These are phyloP conservation scores for Zalaria sp. DNA, from an alignment of 2,329 filamentous ascomycete genomes.

Conservation along the genomic window DNA sequence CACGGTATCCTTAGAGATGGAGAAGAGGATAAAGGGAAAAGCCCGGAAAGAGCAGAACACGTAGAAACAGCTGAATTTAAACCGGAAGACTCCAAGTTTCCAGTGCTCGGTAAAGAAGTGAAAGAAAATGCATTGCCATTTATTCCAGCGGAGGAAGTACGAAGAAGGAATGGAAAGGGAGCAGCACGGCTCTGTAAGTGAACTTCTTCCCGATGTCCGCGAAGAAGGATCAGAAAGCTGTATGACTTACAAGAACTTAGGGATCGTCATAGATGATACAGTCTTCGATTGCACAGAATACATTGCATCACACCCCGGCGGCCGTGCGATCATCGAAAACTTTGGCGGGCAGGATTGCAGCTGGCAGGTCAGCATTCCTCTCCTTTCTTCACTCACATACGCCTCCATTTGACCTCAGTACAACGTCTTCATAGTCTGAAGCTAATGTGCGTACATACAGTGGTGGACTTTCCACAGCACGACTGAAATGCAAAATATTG, in stretches of 20 bases:
- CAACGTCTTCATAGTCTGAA: not conserved
- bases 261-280: conserved; percentile 18
- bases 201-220: too few relatives aligned
- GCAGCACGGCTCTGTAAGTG: not conserved
- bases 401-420: not conserved
- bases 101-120: not conserved
- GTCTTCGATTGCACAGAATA: conserved; percentile 18
- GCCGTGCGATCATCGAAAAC: conserved; percentile 14
- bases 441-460: not conserved
- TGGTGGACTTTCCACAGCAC: conserved; percentile 15
- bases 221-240: not conserved
- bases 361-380: conserved; percentile 14
- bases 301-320: conserved; percentile 16
- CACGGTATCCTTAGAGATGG: too few relatives aligned
- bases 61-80: not conserved
- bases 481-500: conserved; percentile 9
- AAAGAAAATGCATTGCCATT: conserved; percentile 8
- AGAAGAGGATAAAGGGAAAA: not conserved
- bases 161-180: not conserved
- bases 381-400: not conserved
- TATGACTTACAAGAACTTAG: not conserved
- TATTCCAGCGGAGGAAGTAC: conserved; percentile 7
- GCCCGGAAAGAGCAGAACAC: not conserved
- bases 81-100: not conserved
- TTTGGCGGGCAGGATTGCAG: conserved; percentile 19